A percentile compares a stretch with the other conserved stretches of the same genome.
Evolutionary conservation across 305 asterid genomes (phyloP).

Genomic region (Coffea humblotiana): DNA sequence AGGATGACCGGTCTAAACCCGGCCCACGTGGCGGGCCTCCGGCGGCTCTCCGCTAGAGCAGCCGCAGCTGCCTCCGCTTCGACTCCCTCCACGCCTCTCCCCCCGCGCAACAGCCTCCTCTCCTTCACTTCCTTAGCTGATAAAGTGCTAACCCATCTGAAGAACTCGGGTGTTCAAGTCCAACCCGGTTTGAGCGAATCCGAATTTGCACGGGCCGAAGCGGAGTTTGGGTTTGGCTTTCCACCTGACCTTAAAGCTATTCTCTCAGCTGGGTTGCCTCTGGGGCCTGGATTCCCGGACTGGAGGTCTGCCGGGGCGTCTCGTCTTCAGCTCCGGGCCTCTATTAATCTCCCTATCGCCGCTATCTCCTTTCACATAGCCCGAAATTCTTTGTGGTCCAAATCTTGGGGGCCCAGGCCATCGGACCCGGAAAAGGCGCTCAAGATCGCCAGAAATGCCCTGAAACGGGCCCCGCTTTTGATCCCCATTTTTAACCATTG

Average conservation of each 20-base stretch:
- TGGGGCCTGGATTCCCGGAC: slow-evolving; percentile 91
- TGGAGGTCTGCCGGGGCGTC: slow-evolving; percentile 84
- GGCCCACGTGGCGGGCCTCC: slow-evolving; percentile 89
- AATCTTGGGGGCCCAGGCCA: slow-evolving; percentile 86
- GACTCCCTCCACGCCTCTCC: slow-evolving; percentile 70
- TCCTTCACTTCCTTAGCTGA: slow-evolving; percentile 80
- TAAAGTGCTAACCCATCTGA: slow-evolving; percentile 67
- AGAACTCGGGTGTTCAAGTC: slow-evolving; percentile 56
- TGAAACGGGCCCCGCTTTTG: slow-evolving; percentile 78
- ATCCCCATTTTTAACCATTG: slow-evolving; percentile 88
- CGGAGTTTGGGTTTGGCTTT: slow-evolving; percentile 82
- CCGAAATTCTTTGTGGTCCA: slow-evolving; percentile 79
- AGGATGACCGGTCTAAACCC: slow-evolving; percentile 88
- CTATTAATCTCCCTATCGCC: slow-evolving; percentile 83
- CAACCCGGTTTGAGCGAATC: slow-evolving; percentile 67
- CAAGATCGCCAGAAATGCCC: slow-evolving; percentile 61
- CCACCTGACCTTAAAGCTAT: slow-evolving; percentile 92
- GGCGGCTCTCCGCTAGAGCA: slow-evolving; percentile 95
- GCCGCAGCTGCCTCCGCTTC: slow-evolving; percentile 60
- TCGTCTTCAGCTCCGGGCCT: slow-evolving; percentile 76
- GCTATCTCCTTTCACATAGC: slow-evolving; percentile 86
- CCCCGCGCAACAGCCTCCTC: slow-evolving; percentile 84
- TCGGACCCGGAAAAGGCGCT: slow-evolving; percentile 71
- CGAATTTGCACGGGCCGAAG: slow-evolving; percentile 90
- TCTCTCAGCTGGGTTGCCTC: slow-evolving; percentile 74